These are phyloP conservation scores for Suillus spraguei DNA, from an alignment of 768 basidiomycete genomes.

Conservation along the genomic window DNA sequence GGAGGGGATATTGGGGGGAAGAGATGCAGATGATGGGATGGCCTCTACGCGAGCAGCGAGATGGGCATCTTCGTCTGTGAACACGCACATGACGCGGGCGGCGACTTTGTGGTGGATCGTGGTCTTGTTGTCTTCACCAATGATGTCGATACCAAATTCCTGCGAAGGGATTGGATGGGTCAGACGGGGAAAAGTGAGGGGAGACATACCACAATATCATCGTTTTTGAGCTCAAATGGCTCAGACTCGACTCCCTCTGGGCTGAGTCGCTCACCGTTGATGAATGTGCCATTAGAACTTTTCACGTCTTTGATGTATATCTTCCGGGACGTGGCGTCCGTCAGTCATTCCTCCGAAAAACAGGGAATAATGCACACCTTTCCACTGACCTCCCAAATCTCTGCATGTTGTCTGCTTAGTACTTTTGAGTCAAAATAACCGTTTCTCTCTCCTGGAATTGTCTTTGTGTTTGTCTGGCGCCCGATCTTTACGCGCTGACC, in stretches of 20 bases:
- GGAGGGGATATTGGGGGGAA: slow-evolving; percentile 19
- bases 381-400: slow-evolving; percentile 93
- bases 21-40: slow-evolving; percentile 46
- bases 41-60: slow-evolving; percentile 73
- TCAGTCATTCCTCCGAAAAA: slow-evolving; percentile 16
- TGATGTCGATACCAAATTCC: slow-evolving; percentile 99
- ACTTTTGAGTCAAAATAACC: slow-evolving; percentile 98
- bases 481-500: slow-evolving; percentile 87
- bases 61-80: slow-evolving; percentile 82
- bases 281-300: slow-evolving; percentile 97
- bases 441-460: slow-evolving; percentile 88
- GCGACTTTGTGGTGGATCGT: slow-evolving; percentile 99
- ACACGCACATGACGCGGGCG: slow-evolving; percentile 88
- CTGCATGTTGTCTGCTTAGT: slow-evolving; percentile 91
- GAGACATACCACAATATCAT: slow-evolving; percentile 88
- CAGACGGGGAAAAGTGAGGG: slow-evolving; percentile 7
- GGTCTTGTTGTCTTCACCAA: slow-evolving; percentile 97
- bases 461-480: slow-evolving; percentile 94
- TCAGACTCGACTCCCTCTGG: slow-evolving; percentile 89
- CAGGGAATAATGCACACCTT: slow-evolving; percentile 57
- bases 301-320: slow-evolving; percentile 99
- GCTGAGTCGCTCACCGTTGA: slow-evolving; percentile 92
- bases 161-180: slow-evolving; percentile 32
- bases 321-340: slow-evolving; percentile 39
- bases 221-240: slow-evolving; percentile 91